Base-by-base conservation (phyloP, 441 rosid species). In the Macaranga tanarius region DNA sequence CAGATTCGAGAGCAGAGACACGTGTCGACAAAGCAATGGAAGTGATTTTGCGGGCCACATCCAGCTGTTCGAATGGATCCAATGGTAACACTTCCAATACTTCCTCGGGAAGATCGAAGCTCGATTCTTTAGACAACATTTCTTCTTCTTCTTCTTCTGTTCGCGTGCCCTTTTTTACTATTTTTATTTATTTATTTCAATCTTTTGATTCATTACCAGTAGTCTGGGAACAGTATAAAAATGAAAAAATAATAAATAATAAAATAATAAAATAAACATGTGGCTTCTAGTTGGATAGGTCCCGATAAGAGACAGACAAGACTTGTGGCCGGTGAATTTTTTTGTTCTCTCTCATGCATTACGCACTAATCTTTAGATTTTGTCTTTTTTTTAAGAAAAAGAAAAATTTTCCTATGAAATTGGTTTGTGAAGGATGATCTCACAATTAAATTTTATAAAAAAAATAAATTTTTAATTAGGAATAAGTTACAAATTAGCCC, bases 31-130 rank as follows among this genome's bases (percentile, higher is more conserved):
- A 90, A 15, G 98, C 98, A 73, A 92, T 79, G 76, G 97, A 94
- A 22, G 97, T 94, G 92, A 92, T 94, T 58, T 92, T 94, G 51
- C 98, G 96, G 48, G 97, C 98, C 75, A 94, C 92, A 78, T 92
- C 97, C 16, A 94, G 93, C 72, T 90, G 98, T 22, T 90, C 89
- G 75, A 88, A 94, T 0, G 98, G 98, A 89, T 94, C 96, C 19
- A 93, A 77, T 16, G 98, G 98, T 68, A 94, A 72, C 5, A 83
- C 79, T 74, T 79, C 72, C 71, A 92, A 76, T 0, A 94, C 81
- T 72, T 85, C 97, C 57, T 88, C 89, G 78, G 95, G 93, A 71
- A 94, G 89, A 44, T 87, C 95, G 86, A 94, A 92, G 47, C 78
- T 70, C 19, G 87, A 73, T 69, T 82, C 88, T 34, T 75, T 74